Conservation (phyloP, 306 rosid genomes). For the Sphenostylis stenocarpa region DNA sequence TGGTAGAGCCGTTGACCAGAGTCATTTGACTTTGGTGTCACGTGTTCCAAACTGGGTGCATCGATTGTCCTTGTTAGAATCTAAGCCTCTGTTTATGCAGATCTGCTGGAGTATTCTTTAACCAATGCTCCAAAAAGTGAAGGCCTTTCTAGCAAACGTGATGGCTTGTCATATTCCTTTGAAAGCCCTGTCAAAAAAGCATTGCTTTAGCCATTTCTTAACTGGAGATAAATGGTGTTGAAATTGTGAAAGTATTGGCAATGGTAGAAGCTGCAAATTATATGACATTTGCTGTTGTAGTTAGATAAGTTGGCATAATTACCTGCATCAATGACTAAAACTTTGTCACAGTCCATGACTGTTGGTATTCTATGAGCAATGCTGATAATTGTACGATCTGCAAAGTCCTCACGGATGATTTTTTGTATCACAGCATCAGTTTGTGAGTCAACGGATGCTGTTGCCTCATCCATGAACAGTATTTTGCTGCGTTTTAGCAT, state of each 20-base stretch:
- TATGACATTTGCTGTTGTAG: not conserved
- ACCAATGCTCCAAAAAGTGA: slow-evolving; percentile 76
- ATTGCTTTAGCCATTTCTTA: not conserved
- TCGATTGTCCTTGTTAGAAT: not conserved
- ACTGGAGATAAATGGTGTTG: not conserved
- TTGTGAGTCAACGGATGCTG: slow-evolving; percentile 93
- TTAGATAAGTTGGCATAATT: not conserved
- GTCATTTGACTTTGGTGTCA: not conserved
- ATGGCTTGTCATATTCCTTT: slow-evolving; percentile 79
- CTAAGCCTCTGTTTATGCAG: slow-evolving; percentile 26
- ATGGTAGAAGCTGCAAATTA: not conserved
- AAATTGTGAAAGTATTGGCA: not conserved
- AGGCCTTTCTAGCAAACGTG: slow-evolving; percentile 64
- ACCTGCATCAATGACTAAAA: slow-evolving; percentile 87
- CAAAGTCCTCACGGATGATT: slow-evolving; percentile 81
- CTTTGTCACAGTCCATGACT: slow-evolving; percentile 82
- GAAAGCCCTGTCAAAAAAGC: slow-evolving; percentile 57
- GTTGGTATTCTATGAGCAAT: slow-evolving; percentile 97
- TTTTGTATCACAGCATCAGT: slow-evolving; percentile 76
- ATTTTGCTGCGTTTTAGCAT: slow-evolving; percentile 75
- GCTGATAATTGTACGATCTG: slow-evolving; percentile 69
- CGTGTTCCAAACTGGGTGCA: not conserved
- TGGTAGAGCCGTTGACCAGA: not conserved
- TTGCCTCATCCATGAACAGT: slow-evolving; percentile 89
- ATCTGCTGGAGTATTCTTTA: slow-evolving; percentile 81